These are phyloP conservation scores for Podosphaera xanthii DNA, from an alignment of 2,329 filamentous ascomycete species.

Conservation along the genomic window DNA sequence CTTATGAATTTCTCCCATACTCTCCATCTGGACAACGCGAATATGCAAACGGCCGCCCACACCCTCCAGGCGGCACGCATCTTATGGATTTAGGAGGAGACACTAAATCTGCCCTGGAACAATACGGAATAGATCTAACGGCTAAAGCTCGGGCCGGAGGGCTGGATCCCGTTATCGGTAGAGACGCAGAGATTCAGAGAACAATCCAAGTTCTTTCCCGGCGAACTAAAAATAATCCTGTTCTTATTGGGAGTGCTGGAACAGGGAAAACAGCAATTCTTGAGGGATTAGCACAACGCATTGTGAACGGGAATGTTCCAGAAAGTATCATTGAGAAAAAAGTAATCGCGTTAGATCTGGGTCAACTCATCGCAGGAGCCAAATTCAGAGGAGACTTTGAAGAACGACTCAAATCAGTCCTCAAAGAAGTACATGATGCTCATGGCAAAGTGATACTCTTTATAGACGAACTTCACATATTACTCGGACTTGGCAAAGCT, in stretches of 20 bases:
- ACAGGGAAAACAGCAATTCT: constrained; percentile 88
- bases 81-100: constrained; percentile 65
- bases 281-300: constrained; percentile 73
- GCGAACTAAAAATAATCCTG: constrained; percentile 73
- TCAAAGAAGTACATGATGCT: constrained; percentile 70
- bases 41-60: constrained; percentile 52
- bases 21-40: constrained; percentile 18
- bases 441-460: constrained; percentile 83
- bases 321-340: constrained; percentile 90
- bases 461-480: constrained; percentile 79
- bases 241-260: constrained; percentile 65
- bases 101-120: constrained; percentile 71
- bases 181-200: constrained; percentile 68
- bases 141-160: constrained; percentile 68
- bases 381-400: constrained; percentile 95
- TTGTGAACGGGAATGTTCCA: constrained; percentile 78
- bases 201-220: constrained; percentile 87
- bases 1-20: constrained; percentile 19
- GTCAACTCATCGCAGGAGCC: constrained; percentile 80
- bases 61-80: constrained; percentile 79
- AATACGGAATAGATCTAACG: constrained; percentile 81
- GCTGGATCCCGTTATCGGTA: constrained; percentile 81
- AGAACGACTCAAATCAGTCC: constrained; percentile 70
- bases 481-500: constrained; percentile 80
- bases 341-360: constrained; percentile 71